Percentiles rank a stretch among this genome's conserved stretches.
Conservation (phyloP, 1,284 basidiomycete species). For the Prillingera fragicola region DNA sequence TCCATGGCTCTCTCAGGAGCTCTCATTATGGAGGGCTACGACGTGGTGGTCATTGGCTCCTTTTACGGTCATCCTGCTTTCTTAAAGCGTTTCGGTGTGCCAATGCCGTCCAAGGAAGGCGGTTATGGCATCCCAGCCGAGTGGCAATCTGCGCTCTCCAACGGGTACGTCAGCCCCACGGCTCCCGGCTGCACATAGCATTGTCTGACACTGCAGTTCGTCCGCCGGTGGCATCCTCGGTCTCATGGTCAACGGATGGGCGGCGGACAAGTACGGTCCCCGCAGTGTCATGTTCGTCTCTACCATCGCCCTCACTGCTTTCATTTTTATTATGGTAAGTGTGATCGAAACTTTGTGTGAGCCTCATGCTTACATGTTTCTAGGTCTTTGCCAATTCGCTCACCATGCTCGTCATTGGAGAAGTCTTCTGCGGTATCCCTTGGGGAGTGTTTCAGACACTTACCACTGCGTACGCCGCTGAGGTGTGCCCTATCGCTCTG, state of each 20-base stretch:
- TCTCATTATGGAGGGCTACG: slow-evolving; percentile 22
- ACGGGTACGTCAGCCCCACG: slow-evolving; percentile 16
- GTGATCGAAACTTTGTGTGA: too few relatives aligned
- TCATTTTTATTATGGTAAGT: slow-evolving; percentile 39
- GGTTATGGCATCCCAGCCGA: slow-evolving; percentile 13
- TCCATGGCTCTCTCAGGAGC: slow-evolving; percentile 43
- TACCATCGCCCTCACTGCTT: slow-evolving; percentile 30
- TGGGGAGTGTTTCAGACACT: slow-evolving; percentile 25
- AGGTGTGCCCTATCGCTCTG: slow-evolving; percentile 48
- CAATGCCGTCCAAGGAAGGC: not conserved
- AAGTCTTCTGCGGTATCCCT: slow-evolving; percentile 25
- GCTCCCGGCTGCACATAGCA: too few relatives aligned
- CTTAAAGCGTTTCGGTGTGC: slow-evolving; percentile 26
- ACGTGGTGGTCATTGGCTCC: slow-evolving; percentile 42
- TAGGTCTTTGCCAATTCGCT: slow-evolving; percentile 20
- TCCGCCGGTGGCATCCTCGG: too few relatives aligned
- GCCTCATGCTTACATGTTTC: too few relatives aligned
- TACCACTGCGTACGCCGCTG: slow-evolving; percentile 43
- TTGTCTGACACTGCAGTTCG: too few relatives aligned
- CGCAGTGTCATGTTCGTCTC: slow-evolving; percentile 29
- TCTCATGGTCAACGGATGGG: slow-evolving; percentile 20
- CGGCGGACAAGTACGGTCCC: slow-evolving; percentile 19
- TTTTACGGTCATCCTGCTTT: slow-evolving; percentile 48
- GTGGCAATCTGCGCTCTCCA: slow-evolving; percentile 22
- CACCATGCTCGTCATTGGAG: slow-evolving; percentile 22